A percentile compares a stretch with the other conserved stretches of the same genome.
Conservation (phyloP, 148 eudicot genomes). For the Chenopodium berlandieri region DNA sequence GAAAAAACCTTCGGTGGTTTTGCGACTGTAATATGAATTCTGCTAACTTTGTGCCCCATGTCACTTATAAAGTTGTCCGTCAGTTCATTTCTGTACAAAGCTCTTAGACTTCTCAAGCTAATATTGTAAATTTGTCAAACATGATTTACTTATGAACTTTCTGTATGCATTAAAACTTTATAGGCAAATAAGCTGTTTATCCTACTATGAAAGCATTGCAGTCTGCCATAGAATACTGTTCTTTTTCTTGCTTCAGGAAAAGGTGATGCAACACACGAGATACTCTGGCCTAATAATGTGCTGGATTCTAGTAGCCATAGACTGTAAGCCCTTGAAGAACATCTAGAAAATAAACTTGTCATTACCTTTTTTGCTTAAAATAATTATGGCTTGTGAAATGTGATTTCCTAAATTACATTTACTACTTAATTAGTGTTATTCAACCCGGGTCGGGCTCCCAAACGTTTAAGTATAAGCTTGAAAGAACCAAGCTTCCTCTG, state of each 20-base stretch:
- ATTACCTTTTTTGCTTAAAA: background rate
- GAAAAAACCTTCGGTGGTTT: conserved; percentile 82
- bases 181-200: background rate
- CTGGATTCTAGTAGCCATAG: background rate
- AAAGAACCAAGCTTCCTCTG: too few species aligned
- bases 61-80: background rate
- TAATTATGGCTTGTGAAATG: background rate
- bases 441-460: too few species aligned
- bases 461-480: too few species aligned
- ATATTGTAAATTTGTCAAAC: conserved; percentile 16
- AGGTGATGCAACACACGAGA: background rate
- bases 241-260: background rate
- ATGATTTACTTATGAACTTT: background rate
- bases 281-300: background rate
- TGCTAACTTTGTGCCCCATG: background rate
- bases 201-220: background rate
- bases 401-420: background rate
- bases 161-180: background rate
- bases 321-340: background rate
- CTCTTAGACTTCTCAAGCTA: background rate
- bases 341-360: background rate
- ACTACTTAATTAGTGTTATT: too few species aligned
- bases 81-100: conserved; percentile 6
- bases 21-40: conserved; percentile 11
- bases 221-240: background rate